A percentile compares a stretch with the other conserved stretches of the same genome.
Evolutionary conservation across 2,329 filamentous ascomycete species (phyloP).

Genomic region (Xylariaceae sp.): DNA sequence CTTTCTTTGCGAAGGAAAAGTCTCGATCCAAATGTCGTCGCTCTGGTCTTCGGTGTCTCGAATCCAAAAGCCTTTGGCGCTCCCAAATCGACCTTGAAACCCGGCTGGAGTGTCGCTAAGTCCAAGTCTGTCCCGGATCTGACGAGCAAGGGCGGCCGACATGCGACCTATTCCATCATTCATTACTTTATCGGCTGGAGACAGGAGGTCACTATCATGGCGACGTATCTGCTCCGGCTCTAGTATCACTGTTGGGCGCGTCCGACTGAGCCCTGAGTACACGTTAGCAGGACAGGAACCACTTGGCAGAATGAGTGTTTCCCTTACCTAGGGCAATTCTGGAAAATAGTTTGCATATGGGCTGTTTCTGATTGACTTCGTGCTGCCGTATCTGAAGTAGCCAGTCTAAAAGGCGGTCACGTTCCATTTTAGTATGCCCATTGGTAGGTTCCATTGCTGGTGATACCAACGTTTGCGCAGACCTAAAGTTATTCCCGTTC

Average conservation of each 20-base stretch:
- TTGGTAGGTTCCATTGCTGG: constrained; percentile 20
- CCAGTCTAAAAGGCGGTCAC: constrained; percentile 47
- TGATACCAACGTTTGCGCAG: constrained; percentile 23
- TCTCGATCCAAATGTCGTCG: constrained; percentile 58
- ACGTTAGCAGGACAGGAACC: constrained; percentile 5
- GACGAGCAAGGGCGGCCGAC: constrained; percentile 52
- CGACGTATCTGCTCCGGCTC: constrained; percentile 41
- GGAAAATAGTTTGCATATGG: constrained; percentile 52
- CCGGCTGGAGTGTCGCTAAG: constrained; percentile 53
- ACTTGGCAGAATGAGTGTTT: background rate
- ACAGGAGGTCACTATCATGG: constrained; percentile 34
- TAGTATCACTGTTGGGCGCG: constrained; percentile 41
- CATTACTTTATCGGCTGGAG: constrained; percentile 45
- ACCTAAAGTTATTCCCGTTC: constrained; percentile 40
- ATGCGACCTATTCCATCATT: constrained; percentile 63
- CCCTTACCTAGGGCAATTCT: constrained; percentile 47
- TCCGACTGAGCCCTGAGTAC: constrained; percentile 46
- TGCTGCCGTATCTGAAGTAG: constrained; percentile 44
- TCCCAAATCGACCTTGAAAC: constrained; percentile 65
- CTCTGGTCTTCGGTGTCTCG: constrained; percentile 46
- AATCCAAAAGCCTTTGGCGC: constrained; percentile 73
- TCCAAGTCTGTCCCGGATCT: constrained; percentile 46
- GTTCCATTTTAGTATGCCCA: constrained; percentile 25
- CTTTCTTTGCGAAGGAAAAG: constrained; percentile 63
- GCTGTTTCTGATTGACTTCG: constrained; percentile 39